These are phyloP conservation scores for Cadophora luteo-olivacea DNA, from an alignment of 2,329 filamentous ascomycete genomes.

Conservation along the genomic window DNA sequence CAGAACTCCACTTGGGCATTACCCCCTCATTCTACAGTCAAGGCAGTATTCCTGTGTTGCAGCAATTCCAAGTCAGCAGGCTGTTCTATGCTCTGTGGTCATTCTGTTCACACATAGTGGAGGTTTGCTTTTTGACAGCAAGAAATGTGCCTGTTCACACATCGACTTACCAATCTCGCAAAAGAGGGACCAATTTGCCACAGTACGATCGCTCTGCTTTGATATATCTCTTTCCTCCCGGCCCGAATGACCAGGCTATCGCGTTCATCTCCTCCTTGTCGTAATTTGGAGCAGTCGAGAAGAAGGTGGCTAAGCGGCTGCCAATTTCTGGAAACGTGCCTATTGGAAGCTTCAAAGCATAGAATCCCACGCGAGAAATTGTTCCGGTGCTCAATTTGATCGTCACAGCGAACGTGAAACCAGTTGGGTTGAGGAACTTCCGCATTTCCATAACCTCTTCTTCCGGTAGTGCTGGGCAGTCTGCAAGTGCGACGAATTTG, in stretches of 20 bases:
- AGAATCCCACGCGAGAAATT: conserved; percentile 10
- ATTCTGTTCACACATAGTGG: background rate
- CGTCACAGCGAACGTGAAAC: conserved; percentile 15
- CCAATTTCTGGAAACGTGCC: conserved; percentile 13
- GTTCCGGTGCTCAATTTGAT: conserved; percentile 4
- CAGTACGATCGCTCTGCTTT: conserved; percentile 10
- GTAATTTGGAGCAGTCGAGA: background rate
- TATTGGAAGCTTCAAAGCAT: conserved; percentile 13
- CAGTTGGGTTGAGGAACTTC: conserved; percentile 8
- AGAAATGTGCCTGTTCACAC: background rate
- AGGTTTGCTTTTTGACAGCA: background rate
- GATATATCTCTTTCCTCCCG: conserved; percentile 8
- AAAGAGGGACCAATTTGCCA: conserved; percentile 31
- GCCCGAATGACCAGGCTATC: conserved; percentile 1
- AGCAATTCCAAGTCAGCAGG: background rate
- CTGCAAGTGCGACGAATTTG: conserved; percentile 10
- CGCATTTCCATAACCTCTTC: conserved; percentile 8
- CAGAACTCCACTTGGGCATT: background rate
- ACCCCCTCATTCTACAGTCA: background rate
- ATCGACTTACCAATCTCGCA: conserved; percentile 47
- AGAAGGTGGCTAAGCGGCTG: conserved; percentile 3
- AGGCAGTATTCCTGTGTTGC: background rate
- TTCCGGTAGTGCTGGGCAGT: background rate
- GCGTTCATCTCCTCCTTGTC: conserved; percentile 5
- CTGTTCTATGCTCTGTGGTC: background rate